phyloP scores from a whole-genome alignment of 176 grass and related monocot species.

The Calamus simplicifolius region DNA sequence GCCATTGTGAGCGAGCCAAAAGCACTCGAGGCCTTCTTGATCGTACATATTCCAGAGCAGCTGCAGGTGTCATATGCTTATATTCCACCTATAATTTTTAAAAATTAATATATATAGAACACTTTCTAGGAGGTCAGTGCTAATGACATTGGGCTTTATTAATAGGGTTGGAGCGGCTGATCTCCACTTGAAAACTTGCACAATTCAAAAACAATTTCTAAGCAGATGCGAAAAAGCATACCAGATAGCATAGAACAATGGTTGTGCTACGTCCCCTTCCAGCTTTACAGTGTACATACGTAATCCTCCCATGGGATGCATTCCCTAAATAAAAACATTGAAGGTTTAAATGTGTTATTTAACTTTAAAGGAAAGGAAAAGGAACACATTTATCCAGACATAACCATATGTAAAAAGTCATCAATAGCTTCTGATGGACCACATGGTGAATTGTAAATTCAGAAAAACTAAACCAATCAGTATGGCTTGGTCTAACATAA shows the following conservation, averaged over 20 bases:
- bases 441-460: no score
- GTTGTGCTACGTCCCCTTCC: slow-evolving; percentile 96
- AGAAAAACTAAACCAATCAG: no score
- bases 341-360: neutral
- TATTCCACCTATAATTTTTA: slow-evolving; percentile 56
- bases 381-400: no score
- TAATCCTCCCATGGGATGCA: slow-evolving; percentile 41
- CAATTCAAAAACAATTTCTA: neutral
- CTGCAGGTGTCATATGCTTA: slow-evolving; percentile 71
- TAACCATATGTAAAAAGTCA: no score
- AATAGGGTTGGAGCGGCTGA: no score
- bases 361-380: no score
- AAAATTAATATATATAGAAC: neutral
- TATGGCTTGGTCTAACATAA: no score
- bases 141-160: no score
- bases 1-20: slow-evolving; percentile 78
- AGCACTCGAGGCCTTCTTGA: slow-evolving; percentile 84
- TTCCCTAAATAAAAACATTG: slow-evolving; percentile 43
- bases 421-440: no score
- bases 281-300: slow-evolving; percentile 99
- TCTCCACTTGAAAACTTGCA: no score
- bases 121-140: no score
- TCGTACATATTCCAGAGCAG: slow-evolving; percentile 72
- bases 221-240: slow-evolving; percentile 17
- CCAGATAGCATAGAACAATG: slow-evolving; percentile 98